phyloP scores from a whole-genome alignment of 2,329 filamentous ascomycete species.

The Penicillium crustosum region DNA sequence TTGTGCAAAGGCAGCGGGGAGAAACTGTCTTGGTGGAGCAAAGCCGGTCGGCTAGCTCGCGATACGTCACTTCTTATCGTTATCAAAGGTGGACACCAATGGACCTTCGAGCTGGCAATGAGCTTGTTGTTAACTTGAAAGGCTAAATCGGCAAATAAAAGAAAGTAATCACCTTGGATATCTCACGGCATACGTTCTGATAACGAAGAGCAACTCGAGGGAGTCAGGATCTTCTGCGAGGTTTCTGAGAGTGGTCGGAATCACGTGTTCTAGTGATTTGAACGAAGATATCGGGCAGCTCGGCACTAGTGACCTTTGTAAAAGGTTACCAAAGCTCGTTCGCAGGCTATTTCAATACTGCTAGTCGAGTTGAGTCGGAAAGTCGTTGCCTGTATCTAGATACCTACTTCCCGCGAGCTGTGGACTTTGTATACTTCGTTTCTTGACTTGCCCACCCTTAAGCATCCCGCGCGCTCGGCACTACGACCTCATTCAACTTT shows the following conservation, averaged over 20 bases:
- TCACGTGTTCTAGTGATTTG: conserved; percentile 1
- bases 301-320: background rate
- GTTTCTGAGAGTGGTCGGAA: background rate
- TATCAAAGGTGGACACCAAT: conserved; percentile 9
- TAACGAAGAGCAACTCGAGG: background rate
- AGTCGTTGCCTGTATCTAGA: background rate
- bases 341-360: background rate
- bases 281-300: background rate
- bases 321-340: background rate
- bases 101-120: background rate
- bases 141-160: background rate
- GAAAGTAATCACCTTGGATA: background rate
- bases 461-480: background rate
- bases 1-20: conserved; percentile 23
- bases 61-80: conserved; percentile 31
- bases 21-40: conserved; percentile 21
- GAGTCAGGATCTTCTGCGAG: background rate
- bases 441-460: background rate
- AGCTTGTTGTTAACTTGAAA: background rate
- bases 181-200: background rate
- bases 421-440: background rate
- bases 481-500: background rate
- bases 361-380: background rate
- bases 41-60: conserved; percentile 15
- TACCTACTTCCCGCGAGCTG: background rate